These are phyloP conservation scores for Leccinum subgranulosum DNA, from an alignment of 768 basidiomycete species.

Conservation along the genomic window DNA sequence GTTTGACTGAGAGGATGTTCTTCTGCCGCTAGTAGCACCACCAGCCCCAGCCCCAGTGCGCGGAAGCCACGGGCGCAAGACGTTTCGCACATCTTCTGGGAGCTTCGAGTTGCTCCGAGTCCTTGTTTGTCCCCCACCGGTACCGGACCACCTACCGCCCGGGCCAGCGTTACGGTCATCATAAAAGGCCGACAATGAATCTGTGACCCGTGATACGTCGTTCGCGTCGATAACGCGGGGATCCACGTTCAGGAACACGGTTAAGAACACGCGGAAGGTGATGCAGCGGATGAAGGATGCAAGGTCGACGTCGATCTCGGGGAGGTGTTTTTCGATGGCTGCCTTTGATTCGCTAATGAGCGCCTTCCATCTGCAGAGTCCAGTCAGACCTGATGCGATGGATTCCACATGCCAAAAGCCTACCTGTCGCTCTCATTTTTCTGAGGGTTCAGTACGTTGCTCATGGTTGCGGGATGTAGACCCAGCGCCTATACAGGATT, in stretches of 20 bases:
- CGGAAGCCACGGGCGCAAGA: slow-evolving; percentile 42
- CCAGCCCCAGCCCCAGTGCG: neutral
- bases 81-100: slow-evolving; percentile 32
- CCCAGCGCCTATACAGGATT: slow-evolving; percentile 4
- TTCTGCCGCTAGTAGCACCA: neutral
- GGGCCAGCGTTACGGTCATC: slow-evolving; percentile 26
- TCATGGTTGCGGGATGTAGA: slow-evolving; percentile 9
- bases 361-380: slow-evolving; percentile 11
- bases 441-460: neutral
- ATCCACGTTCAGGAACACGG: slow-evolving; percentile 39
- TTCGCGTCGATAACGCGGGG: slow-evolving; percentile 22
- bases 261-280: slow-evolving; percentile 41
- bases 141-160: neutral
- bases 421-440: slow-evolving; percentile 16
- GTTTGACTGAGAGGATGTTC: slow-evolving; percentile 17
- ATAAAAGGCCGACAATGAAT: slow-evolving; percentile 43
- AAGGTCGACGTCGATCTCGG: slow-evolving; percentile 25
- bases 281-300: slow-evolving; percentile 43
- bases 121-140: slow-evolving; percentile 1
- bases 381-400: slow-evolving; percentile 1
- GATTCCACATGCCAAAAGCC: neutral
- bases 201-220: slow-evolving; percentile 34
- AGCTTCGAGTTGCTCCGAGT: slow-evolving; percentile 15
- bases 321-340: slow-evolving; percentile 12
- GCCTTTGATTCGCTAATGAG: slow-evolving; percentile 12